Base-by-base conservation (phyloP, 2,329 filamentous ascomycete genomes). In the Hypocreales sp. region DNA sequence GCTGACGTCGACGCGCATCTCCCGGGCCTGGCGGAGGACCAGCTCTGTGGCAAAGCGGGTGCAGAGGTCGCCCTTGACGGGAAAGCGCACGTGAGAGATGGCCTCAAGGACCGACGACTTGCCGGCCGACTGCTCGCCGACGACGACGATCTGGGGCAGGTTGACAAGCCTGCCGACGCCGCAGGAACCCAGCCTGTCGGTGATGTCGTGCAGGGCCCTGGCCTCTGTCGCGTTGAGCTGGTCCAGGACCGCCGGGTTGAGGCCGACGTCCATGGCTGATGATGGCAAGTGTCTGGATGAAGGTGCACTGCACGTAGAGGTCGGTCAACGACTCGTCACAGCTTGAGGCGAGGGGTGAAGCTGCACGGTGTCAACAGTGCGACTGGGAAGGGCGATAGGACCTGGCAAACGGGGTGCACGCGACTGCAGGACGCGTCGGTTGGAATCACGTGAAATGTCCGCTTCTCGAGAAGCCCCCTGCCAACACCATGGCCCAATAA, bases 71-170 rank as follows among this genome's bases (percentile, higher is more conserved):
- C 61, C 60, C 5, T 71, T 64, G 8, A 60, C 50, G 0, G 68
- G 65, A 25, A 78, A 76, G 0, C 59, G 58, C 2, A 79, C 62
- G 8, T 64, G 59, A 0, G 70, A 68, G 25, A 79, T 67, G 0
- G 72, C 72, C 35, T 77, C 67, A 0, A 78, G 57, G 0, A 76
- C 67, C 0, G 68, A 75, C n/a, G 63, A 71, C 40, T 78, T 78
- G 3, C 71, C 72, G 1, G 63, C 61, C 0, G 64, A 71, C 30
- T 72, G 67, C 29, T 72, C 63, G 5, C 72, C 70, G 16, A 66
- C 65, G 5, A 74, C 68, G 4, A 74, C 58, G 20, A 72, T 54
- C 36, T 68, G 61, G 2, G 67, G 65, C 0, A 67, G 47, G 20
- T 60, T 47, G 15, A 67, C 50, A 10, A 64, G 53, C 3, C 44